A percentile compares a stretch with the other conserved stretches of the same genome.
Conservation (phyloP, 495 filamentous ascomycete species). For the Penicillium flavigenum region DNA sequence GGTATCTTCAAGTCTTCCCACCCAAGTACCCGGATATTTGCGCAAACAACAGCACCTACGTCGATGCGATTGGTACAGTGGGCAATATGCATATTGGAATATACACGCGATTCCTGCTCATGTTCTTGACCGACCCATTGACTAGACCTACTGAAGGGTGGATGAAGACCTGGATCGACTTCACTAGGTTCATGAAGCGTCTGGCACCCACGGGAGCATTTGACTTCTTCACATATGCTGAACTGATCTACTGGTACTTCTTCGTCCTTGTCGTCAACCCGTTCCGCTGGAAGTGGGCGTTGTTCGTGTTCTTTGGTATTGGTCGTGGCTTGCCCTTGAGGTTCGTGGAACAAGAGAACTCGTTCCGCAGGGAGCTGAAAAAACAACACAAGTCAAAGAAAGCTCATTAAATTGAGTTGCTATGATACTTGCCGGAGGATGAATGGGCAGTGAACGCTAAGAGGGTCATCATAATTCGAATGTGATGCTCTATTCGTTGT, state of each 20-base stretch:
- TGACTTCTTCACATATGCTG: constrained; percentile 85
- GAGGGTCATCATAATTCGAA: background rate
- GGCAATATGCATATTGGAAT: constrained; percentile 89
- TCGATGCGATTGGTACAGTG: constrained; percentile 75
- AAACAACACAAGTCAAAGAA: constrained; percentile 27
- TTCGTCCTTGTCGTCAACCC: constrained; percentile 79
- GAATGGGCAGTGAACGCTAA: background rate
- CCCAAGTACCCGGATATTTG: constrained; percentile 59
- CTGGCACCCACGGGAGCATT: constrained; percentile 69
- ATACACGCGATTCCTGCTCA: constrained; percentile 78
- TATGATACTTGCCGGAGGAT: background rate
- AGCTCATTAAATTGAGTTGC: background rate
- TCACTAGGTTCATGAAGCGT: constrained; percentile 72
- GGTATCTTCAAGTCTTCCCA: constrained; percentile 85
- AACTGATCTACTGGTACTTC: constrained; percentile 81
- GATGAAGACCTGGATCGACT: constrained; percentile 86
- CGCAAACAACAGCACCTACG: constrained; percentile 81
- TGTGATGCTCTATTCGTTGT: background rate
- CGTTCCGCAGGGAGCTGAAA: constrained; percentile 33
- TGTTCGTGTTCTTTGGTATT: constrained; percentile 78
- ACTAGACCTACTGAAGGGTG: constrained; percentile 65
- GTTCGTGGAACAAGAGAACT: constrained; percentile 65
- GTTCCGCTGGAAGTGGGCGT: constrained; percentile 72
- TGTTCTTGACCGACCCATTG: constrained; percentile 80
- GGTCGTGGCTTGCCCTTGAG: constrained; percentile 62